A percentile compares a stretch with the other conserved stretches of the same genome.
Conservation (phyloP, 2,329 filamentous ascomycete genomes). For the Fusarium pseudograminearum region DNA sequence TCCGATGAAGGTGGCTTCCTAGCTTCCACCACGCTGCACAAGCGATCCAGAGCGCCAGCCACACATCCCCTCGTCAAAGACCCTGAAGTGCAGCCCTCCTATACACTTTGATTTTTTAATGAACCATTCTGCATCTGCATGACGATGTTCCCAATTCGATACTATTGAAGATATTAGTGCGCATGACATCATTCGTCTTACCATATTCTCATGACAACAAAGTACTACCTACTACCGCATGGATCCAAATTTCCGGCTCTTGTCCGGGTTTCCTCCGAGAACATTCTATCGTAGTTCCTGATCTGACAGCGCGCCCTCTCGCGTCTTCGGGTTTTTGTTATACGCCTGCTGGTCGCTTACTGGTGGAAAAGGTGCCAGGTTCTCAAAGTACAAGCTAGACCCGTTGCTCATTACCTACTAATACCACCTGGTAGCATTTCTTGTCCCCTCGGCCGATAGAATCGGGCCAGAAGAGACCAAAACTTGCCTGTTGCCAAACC, state of each 20-base stretch:
- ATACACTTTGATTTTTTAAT: background rate
- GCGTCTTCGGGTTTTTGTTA: slow-evolving; percentile 26
- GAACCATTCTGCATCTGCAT: background rate
- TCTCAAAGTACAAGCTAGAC: background rate
- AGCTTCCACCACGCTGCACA: slow-evolving; percentile 18
- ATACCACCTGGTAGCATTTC: background rate
- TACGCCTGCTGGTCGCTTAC: slow-evolving; percentile 3
- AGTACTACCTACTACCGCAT: background rate
- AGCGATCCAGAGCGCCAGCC: slow-evolving; percentile 19
- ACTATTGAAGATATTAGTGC: background rate
- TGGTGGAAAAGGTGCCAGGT: slow-evolving; percentile 35
- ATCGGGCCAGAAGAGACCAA: slow-evolving; percentile 20
- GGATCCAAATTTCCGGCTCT: slow-evolving; percentile 31
- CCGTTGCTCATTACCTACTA: background rate
- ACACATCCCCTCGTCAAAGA: background rate
- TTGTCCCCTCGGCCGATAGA: slow-evolving; percentile 33
- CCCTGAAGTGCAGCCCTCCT: background rate
- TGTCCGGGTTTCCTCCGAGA: slow-evolving; percentile 35
- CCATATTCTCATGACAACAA: background rate
- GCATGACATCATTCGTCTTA: slow-evolving; percentile 31
- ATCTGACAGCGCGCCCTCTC: slow-evolving; percentile 14
- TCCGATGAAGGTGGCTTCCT: background rate
- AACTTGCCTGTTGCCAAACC: slow-evolving; percentile 17
- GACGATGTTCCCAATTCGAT: background rate
- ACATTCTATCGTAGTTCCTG: background rate